Evolutionary conservation across 108 stramenopile genomes (phyloP), one percentile per base, ranked within the genome.

Genomic region (Nitzschia sp.): DNA sequence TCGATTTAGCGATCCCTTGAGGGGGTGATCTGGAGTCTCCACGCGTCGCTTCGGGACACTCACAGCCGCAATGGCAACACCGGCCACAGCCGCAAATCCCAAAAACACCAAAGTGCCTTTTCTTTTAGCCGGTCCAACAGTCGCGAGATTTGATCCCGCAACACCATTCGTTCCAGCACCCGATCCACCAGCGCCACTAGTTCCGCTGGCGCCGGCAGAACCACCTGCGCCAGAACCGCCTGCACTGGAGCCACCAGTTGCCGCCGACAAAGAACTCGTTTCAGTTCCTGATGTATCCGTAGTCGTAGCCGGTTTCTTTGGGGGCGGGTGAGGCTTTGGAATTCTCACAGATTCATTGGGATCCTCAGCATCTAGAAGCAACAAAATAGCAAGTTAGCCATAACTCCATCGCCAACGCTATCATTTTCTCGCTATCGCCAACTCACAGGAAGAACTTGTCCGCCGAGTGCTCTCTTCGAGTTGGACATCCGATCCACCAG

Each of bases 1-100:
- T 46, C 57, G 54, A 36, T 64, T 79, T 24, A 79, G 59, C 30
- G 59, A 30, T 56, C 78, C 78, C 31, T 68, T 68, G 19, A 79
- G 67, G 13, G 78, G 71, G 36, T 79, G 78, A 19, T 64, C 69
- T 30, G 57, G 29, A 0, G 69, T 65, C 2, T 59, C 74, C n/a
- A 70, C 35, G 33, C 32, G 59, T 68, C 69, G 61, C 29, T 69
- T 70, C 5, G 67, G 76, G 25, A 68, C 59, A 13, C 38, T 48
- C 28, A 53, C 63, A 33, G 69, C 76, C n/a, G 69, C 69, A 70
- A 70, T 59, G 25, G 64, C 76, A 31, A 55, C 61, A 9, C 68
- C 76, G 11, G 76, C 76, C 6, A 68, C 76, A 3, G 67, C 67
- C 23, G 76, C 76, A 57, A 55, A 28, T 1, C 54, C 56, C 27